These are phyloP conservation scores for Lentinula aciculospora DNA, from an alignment of 768 basidiomycete genomes.

Conservation along the genomic window DNA sequence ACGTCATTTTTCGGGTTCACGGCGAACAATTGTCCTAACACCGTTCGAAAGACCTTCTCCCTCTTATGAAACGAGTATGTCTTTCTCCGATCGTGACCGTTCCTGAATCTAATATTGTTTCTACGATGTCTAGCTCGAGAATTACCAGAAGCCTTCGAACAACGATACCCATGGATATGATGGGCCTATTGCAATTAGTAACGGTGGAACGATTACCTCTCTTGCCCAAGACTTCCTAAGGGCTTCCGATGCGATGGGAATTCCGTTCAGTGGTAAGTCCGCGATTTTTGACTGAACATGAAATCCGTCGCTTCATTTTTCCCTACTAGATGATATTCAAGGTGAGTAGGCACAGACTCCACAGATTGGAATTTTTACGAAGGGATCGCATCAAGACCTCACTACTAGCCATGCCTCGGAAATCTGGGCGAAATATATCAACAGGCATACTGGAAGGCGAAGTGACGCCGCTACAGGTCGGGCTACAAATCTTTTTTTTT, in stretches of 20 bases:
- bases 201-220: slow-evolving; percentile 58
- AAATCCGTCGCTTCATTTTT: not conserved
- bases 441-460: slow-evolving; percentile 64
- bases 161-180: slow-evolving; percentile 66
- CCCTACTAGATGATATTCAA: slow-evolving; percentile 54
- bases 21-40: not conserved
- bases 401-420: slow-evolving; percentile 57
- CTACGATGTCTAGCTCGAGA: slow-evolving; percentile 47
- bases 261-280: slow-evolving; percentile 60
- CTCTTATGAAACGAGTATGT: slow-evolving; percentile 63
- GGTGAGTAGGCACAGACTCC: slow-evolving; percentile 19
- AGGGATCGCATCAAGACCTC: slow-evolving; percentile 33
- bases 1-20: not conserved
- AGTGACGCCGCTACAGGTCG: slow-evolving; percentile 66
- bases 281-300: not conserved
- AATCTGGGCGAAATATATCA: slow-evolving; percentile 77
- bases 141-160: slow-evolving; percentile 70
- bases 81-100: not conserved
- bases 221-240: slow-evolving; percentile 69
- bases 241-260: slow-evolving; percentile 52
- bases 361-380: not conserved
- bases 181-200: slow-evolving; percentile 70
- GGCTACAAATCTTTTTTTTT: no score
- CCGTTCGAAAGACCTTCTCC: slow-evolving; percentile 48
- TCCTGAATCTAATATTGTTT: not conserved